phyloP scores from a whole-genome alignment of 768 basidiomycete genomes.

The Rhizopogon vesiculosus region DNA sequence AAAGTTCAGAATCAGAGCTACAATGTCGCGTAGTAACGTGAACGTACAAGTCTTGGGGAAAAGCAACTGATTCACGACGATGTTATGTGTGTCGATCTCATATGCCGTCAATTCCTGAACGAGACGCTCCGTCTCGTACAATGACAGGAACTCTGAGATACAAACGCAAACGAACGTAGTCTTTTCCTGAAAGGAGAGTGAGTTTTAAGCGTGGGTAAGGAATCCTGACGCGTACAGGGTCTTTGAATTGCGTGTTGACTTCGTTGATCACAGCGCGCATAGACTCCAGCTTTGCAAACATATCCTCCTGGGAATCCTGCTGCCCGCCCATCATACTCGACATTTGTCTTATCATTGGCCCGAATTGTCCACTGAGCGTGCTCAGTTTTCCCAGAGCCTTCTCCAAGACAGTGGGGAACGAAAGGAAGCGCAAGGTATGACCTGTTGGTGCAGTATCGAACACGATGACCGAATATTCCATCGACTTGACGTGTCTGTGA shows the following conservation, averaged over 20 bases:
- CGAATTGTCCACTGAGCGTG: slow-evolving; percentile 89
- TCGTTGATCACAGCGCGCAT: slow-evolving; percentile 98
- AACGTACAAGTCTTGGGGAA: slow-evolving; percentile 85
- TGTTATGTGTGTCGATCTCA: slow-evolving; percentile 98
- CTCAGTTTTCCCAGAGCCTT: slow-evolving; percentile 96
- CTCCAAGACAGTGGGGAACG: slow-evolving; percentile 97
- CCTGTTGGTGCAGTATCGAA: slow-evolving; percentile 99
- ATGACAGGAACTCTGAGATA: slow-evolving; percentile 96
- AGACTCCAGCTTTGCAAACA: slow-evolving; percentile 96
- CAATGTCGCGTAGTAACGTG: not conserved
- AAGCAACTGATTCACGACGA: slow-evolving; percentile 95
- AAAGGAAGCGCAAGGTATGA: slow-evolving; percentile 95
- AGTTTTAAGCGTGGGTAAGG: not conserved
- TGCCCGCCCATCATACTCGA: slow-evolving; percentile 95
- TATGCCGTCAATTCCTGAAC: slow-evolving; percentile 94
- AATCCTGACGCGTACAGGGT: slow-evolving; percentile 61
- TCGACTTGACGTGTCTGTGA: slow-evolving; percentile 94
- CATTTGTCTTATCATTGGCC: slow-evolving; percentile 97
- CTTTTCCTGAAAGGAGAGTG: slow-evolving; percentile 63
- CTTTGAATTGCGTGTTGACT: slow-evolving; percentile 99
- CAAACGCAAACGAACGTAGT: slow-evolving; percentile 99
- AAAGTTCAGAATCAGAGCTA: not conserved
- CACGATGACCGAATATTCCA: slow-evolving; percentile 99
- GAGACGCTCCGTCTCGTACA: slow-evolving; percentile 97
- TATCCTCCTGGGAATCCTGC: slow-evolving; percentile 88